phyloP scores from a whole-genome alignment of 2,329 filamentous ascomycete genomes.

The Aschersonia sp. region DNA sequence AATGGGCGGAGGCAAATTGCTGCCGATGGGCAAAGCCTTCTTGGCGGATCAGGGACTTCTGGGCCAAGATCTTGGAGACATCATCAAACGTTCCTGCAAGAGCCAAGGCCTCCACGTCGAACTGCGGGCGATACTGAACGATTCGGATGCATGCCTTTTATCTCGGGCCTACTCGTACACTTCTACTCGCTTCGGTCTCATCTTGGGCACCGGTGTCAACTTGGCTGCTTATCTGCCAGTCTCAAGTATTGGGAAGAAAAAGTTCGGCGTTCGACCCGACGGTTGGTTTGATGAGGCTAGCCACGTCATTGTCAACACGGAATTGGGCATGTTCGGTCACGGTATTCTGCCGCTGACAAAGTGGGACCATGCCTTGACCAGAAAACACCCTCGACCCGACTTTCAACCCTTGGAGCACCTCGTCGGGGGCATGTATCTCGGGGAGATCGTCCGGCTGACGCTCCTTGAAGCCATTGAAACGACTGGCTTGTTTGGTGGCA shows the following conservation, averaged over 20 bases:
- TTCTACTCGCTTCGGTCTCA: conserved; percentile 47
- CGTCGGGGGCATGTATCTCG: conserved; percentile 51
- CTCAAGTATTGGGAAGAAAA: conserved; percentile 34
- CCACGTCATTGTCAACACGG: conserved; percentile 53
- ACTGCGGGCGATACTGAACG: conserved; percentile 49
- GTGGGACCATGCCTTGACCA: conserved; percentile 43
- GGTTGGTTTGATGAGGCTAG: conserved; percentile 43
- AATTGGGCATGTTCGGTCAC: conserved; percentile 51
- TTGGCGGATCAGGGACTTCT: conserved; percentile 40
- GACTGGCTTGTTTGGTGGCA: conserved; percentile 39
- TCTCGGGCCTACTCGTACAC: conserved; percentile 46
- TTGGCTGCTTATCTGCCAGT: conserved; percentile 50
- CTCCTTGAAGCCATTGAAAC: conserved; percentile 43
- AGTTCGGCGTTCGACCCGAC: conserved; percentile 40
- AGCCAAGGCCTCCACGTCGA: conserved; percentile 36
- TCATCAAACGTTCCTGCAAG: conserved; percentile 40
- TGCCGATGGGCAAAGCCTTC: conserved; percentile 53
- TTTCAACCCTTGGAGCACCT: conserved; percentile 50
- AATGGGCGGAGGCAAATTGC: conserved; percentile 41
- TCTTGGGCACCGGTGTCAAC: conserved; percentile 54
- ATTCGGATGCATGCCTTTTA: conserved; percentile 51
- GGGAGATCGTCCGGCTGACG: conserved; percentile 45
- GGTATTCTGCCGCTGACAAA: conserved; percentile 43
- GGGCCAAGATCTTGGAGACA: conserved; percentile 43
- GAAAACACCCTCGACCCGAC: conserved; percentile 36